phyloP scores from a whole-genome alignment of 2,329 filamentous ascomycete species.

The Phaeosphaeria sp. region DNA sequence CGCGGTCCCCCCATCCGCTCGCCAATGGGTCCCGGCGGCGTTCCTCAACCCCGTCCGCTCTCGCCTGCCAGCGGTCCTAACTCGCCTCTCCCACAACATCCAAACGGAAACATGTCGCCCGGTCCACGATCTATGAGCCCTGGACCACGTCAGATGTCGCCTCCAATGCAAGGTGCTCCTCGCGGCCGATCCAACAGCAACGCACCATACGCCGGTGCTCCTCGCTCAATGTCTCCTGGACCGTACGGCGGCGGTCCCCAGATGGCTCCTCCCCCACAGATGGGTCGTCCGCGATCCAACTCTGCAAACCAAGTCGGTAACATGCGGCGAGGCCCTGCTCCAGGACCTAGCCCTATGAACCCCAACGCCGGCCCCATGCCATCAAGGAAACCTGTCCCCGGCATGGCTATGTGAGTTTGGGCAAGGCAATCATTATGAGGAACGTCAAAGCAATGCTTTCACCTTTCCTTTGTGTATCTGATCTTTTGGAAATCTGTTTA shows the following conservation, averaged over 20 bases:
- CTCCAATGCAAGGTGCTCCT: constrained; percentile 26
- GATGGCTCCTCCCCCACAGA: constrained; percentile 39
- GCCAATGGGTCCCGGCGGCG: constrained; percentile 41
- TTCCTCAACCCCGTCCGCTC: constrained; percentile 45
- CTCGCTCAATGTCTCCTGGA: constrained; percentile 49
- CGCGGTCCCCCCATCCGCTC: constrained; percentile 38
- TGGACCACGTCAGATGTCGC: constrained; percentile 41
- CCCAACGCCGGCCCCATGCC: constrained; percentile 42
- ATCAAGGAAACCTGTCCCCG: constrained; percentile 55
- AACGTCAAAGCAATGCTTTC: constrained; percentile 23
- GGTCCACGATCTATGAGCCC: constrained; percentile 40
- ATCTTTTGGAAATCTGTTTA: constrained; percentile 17
- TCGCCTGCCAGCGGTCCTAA: constrained; percentile 56
- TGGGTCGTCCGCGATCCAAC: constrained; percentile 46
- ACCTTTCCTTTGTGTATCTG: constrained; percentile 14
- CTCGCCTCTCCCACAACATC: constrained; percentile 56
- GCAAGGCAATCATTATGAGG: constrained; percentile 28
- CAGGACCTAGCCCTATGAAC: constrained; percentile 48
- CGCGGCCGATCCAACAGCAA: constrained; percentile 48
- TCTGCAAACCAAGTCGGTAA: constrained; percentile 41
- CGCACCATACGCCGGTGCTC: constrained; percentile 42
- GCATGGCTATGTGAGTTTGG: constrained; percentile 49
- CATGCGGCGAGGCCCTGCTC: constrained; percentile 36
- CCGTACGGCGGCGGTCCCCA: constrained; percentile 46
- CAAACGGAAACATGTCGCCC: constrained; percentile 39